These are phyloP conservation scores for Gyrodon lividus DNA, from an alignment of 768 basidiomycete genomes.

Conservation along the genomic window DNA sequence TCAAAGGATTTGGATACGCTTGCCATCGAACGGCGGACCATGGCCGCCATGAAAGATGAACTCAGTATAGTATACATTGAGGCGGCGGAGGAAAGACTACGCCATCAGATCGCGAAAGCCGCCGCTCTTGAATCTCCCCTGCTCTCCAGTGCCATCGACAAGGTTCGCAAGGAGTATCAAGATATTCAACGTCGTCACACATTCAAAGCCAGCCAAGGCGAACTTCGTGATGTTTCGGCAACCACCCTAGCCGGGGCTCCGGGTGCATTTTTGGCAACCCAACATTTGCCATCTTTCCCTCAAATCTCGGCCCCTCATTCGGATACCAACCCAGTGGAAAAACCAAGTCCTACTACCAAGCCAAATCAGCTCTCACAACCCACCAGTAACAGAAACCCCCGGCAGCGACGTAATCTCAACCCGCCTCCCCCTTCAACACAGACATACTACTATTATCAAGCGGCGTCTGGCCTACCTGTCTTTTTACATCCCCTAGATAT, in stretches of 20 bases:
- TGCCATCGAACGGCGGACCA: constrained; percentile 60
- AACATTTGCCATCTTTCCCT: constrained; percentile 21
- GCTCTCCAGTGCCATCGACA: constrained; percentile 66
- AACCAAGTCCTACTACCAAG: constrained; percentile 6
- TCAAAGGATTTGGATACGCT: constrained; percentile 72
- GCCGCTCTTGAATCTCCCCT: constrained; percentile 66
- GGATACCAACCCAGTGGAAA: not conserved
- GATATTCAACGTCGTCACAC: constrained; percentile 48
- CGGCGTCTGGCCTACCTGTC: constrained; percentile 84
- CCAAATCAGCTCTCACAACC: constrained; percentile 6
- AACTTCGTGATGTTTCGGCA: constrained; percentile 16
- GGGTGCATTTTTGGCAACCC: constrained; percentile 55
- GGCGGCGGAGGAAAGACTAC: constrained; percentile 71
- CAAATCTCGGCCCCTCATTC: constrained; percentile 4
- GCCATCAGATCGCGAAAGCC: constrained; percentile 79
- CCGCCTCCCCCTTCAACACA: constrained; percentile 85
- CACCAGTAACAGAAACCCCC: constrained; percentile 42
- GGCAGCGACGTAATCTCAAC: constrained; percentile 76
- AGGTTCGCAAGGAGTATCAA: constrained; percentile 53
- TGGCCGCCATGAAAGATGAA: constrained; percentile 69
- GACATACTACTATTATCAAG: constrained; percentile 95
- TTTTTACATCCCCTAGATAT: constrained; percentile 97
- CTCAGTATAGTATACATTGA: constrained; percentile 80
- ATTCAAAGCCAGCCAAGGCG: constrained; percentile 16
- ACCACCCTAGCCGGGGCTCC: constrained; percentile 44